Percentiles rank a stretch among this genome's conserved stretches.
Evolutionary conservation across 2,329 filamentous ascomycete genomes (phyloP).

Genomic region (Fusarium sacchari): DNA sequence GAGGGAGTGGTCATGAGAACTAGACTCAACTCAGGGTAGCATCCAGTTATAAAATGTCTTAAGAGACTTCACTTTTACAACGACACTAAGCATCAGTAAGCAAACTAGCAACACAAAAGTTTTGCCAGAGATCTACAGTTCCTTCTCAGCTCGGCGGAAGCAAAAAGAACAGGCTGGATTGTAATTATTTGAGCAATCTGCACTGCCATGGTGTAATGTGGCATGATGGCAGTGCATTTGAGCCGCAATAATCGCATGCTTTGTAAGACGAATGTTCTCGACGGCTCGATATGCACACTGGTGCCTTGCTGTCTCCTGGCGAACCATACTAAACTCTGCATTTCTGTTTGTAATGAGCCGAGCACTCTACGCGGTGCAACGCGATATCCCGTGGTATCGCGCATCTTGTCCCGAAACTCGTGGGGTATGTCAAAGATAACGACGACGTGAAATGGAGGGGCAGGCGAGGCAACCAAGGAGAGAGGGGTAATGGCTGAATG

Average conservation of each 20-base stretch:
- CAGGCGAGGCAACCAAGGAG: conserved; percentile 25
- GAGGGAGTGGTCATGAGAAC: conserved; percentile 9
- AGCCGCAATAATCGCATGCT: conserved; percentile 13
- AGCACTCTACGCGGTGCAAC: conserved; percentile 25
- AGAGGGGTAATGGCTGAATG: conserved; percentile 18
- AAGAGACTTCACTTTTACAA: neutral
- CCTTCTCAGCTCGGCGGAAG: neutral
- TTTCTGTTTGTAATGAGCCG: neutral
- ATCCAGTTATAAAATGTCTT: conserved; percentile 21
- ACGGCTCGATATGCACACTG: conserved; percentile 5
- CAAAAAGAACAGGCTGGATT: neutral
- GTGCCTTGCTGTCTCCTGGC: conserved; percentile 20
- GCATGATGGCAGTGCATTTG: conserved; percentile 19
- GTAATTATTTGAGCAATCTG: neutral
- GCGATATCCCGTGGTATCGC: conserved; percentile 34
- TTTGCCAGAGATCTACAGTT: neutral
- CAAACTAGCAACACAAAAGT: neutral
- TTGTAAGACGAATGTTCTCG: conserved; percentile 10
- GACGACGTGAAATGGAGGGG: conserved; percentile 22
- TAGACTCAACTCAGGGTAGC: conserved; percentile 3
- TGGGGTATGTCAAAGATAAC: conserved; percentile 16
- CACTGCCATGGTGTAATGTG: conserved; percentile 22
- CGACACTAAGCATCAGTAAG: neutral
- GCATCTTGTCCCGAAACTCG: conserved; percentile 16
- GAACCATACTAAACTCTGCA: conserved; percentile 2